Conservation (phyloP, 345 rosid genomes). For the Euclidium syriacum region DNA sequence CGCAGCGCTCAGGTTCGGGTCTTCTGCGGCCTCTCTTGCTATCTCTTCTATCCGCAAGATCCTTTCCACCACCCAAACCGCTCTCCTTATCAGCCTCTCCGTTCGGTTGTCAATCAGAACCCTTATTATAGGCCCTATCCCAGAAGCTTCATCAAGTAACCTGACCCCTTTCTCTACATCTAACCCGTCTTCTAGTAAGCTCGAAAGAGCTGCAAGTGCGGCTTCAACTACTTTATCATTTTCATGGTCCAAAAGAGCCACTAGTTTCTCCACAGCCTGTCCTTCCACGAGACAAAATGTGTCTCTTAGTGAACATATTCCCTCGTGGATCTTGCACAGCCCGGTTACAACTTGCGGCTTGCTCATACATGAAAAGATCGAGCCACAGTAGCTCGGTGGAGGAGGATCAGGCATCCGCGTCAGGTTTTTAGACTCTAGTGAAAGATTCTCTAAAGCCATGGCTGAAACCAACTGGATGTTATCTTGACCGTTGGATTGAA, state of each 20-base stretch:
- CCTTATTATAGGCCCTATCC: conserved; percentile 46
- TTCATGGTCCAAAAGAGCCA: conserved; percentile 64
- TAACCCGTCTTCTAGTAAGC: conserved; percentile 67
- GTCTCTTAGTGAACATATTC: conserved; percentile 62
- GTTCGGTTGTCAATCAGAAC: conserved; percentile 46
- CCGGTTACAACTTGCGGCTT: conserved; percentile 62
- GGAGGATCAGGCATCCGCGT: conserved; percentile 72
- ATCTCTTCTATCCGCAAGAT: conserved; percentile 75
- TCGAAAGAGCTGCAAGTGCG: conserved; percentile 70
- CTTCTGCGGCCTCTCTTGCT: conserved; percentile 66
- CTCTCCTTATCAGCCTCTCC: conserved; percentile 60
- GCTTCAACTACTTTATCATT: conserved; percentile 82
- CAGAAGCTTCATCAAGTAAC: conserved; percentile 46
- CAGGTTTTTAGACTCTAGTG: conserved; percentile 60
- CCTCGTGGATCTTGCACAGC: conserved; percentile 69
- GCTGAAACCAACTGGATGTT: conserved; percentile 85
- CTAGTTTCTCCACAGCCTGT: conserved; percentile 59
- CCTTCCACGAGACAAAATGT: conserved; percentile 86
- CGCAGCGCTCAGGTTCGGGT: conserved; percentile 67
- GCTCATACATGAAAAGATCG: conserved; percentile 73
- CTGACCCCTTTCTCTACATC: conserved; percentile 57
- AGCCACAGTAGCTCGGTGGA: conserved; percentile 44
- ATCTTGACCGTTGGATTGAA: conserved; percentile 75
- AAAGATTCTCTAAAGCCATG: conserved; percentile 80
- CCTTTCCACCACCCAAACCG: conserved; percentile 80